phyloP scores from a whole-genome alignment of 371 early-diverging fungal genomes.

The Mucor ambiguus region DNA sequence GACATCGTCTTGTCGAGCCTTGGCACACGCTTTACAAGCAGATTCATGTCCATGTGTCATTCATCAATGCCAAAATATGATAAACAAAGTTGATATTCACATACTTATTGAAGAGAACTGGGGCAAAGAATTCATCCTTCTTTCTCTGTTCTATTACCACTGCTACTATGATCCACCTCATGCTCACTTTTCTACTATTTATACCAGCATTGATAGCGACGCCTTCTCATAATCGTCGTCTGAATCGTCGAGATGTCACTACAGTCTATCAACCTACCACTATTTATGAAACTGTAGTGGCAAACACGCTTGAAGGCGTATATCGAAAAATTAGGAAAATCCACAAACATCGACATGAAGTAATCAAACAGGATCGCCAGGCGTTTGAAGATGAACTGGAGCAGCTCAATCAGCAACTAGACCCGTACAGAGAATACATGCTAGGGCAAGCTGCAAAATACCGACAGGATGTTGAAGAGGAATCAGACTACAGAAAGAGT shows the following conservation, averaged over 20 bases:
- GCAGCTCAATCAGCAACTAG: background rate
- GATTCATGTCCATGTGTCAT: background rate
- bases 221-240: background rate
- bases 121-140: background rate
- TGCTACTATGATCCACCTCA: background rate
- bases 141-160: background rate
- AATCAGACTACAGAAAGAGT: background rate
- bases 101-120: background rate
- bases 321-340: background rate
- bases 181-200: background rate
- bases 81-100: background rate
- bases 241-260: background rate
- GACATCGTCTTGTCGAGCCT: background rate
- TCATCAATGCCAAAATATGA: background rate
- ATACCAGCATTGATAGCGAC: background rate
- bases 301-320: background rate
- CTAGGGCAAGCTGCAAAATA: slow-evolving; percentile 1
- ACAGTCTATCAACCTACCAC: background rate
- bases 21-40: background rate
- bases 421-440: background rate
- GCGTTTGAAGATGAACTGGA: background rate
- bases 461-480: background rate
- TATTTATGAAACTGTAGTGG: background rate
- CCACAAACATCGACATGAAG: background rate
- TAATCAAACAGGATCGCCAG: background rate